phyloP scores from a whole-genome alignment of 108 stramenopile genomes.

The Heterococcus sp. region DNA sequence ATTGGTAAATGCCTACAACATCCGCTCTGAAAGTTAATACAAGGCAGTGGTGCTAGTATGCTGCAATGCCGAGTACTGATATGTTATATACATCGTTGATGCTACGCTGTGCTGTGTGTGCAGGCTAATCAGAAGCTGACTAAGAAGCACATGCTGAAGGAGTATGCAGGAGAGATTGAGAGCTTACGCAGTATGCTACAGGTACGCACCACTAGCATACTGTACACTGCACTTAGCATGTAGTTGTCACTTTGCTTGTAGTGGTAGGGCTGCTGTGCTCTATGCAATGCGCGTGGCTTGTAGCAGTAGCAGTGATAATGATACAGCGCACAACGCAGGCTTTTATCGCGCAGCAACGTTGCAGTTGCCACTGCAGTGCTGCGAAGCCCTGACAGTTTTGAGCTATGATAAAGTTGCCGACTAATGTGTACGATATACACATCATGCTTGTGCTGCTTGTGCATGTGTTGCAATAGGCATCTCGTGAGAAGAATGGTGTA shows the following conservation, averaged over 20 bases:
- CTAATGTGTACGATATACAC: too few relatives aligned
- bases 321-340: too few relatives aligned
- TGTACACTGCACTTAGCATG: slow-evolving; percentile 28
- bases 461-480: too few relatives aligned
- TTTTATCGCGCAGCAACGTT: too few relatives aligned
- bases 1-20: background rate
- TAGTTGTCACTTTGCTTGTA: too few relatives aligned
- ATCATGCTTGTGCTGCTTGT: too few relatives aligned
- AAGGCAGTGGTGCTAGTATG: background rate
- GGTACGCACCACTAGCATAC: slow-evolving; percentile 10
- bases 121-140: slow-evolving; percentile 58
- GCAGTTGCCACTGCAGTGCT: too few relatives aligned
- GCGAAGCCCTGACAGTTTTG: slow-evolving; percentile 20
- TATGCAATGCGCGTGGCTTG: too few relatives aligned
- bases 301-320: too few relatives aligned
- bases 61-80: background rate
- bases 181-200: slow-evolving; percentile 38
- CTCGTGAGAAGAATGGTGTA: slow-evolving; percentile 64
- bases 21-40: background rate
- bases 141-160: slow-evolving; percentile 58
- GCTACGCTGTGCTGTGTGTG: background rate
- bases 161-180: slow-evolving; percentile 54
- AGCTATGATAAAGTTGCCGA: too few relatives aligned
- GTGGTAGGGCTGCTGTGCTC: too few relatives aligned
- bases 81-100: background rate